These are phyloP conservation scores for Fistulina hepatica DNA, from an alignment of 1,284 basidiomycete species.

Conservation along the genomic window DNA sequence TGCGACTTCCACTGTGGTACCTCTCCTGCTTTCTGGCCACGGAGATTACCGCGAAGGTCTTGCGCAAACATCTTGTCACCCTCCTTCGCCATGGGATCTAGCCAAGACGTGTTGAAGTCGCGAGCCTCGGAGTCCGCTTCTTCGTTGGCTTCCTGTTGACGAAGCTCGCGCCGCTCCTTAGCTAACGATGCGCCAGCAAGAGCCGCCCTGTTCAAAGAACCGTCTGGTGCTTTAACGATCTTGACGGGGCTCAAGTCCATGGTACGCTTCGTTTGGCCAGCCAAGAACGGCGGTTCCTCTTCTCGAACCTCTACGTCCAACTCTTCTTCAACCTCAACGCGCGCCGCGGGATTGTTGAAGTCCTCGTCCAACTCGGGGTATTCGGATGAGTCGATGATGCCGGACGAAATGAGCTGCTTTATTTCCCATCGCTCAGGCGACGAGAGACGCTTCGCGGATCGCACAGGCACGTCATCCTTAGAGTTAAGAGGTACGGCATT, in stretches of 20 bases:
- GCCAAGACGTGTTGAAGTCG: slow-evolving; percentile 92
- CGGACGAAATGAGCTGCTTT: slow-evolving; percentile 96
- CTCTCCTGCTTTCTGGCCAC: slow-evolving; percentile 75
- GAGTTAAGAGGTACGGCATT: slow-evolving; percentile 58
- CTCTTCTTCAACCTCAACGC: slow-evolving; percentile 88
- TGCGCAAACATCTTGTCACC: slow-evolving; percentile 87
- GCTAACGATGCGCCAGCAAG: slow-evolving; percentile 87
- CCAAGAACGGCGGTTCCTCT: slow-evolving; percentile 93
- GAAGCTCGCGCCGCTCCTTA: slow-evolving; percentile 89
- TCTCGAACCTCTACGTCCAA: slow-evolving; percentile 96
- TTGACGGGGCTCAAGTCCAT: slow-evolving; percentile 96
- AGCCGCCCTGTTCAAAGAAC: slow-evolving; percentile 91
- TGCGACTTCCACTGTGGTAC: slow-evolving; percentile 88
- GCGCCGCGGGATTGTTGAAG: slow-evolving; percentile 64
- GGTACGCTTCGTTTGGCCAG: slow-evolving; percentile 92
- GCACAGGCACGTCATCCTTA: slow-evolving; percentile 31
- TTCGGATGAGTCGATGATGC: slow-evolving; percentile 85
- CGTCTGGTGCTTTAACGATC: slow-evolving; percentile 91
- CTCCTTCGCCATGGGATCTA: slow-evolving; percentile 94
- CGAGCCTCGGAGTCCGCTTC: slow-evolving; percentile 87
- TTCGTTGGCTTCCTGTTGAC: slow-evolving; percentile 92
- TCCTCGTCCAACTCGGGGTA: slow-evolving; percentile 96
- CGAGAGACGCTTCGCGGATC: slow-evolving; percentile 85
- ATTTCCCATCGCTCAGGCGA: slow-evolving; percentile 99
- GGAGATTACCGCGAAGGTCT: slow-evolving; percentile 76